Base-by-base conservation (phyloP, 2,329 filamentous ascomycete genomes). In the Ceratocystiopsis minuta region DNA sequence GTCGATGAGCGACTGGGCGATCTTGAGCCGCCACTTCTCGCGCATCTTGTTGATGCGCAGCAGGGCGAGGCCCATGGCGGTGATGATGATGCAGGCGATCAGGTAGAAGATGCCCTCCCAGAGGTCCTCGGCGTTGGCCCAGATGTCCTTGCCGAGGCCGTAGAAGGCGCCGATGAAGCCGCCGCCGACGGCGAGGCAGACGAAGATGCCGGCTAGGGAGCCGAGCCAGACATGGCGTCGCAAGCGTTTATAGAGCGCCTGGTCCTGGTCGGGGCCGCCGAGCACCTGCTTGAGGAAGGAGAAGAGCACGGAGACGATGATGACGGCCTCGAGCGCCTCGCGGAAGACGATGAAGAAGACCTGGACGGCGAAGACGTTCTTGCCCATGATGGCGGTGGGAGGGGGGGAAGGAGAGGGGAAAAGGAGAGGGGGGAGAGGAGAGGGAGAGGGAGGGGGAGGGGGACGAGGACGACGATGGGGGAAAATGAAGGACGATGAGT, bases 261-360 rank as follows among this genome's bases (percentile, higher is more conserved):
- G 60, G 61, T 86, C 77, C 45, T 68, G 60, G 43, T 75, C 66
- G 11, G 77, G 72, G 1, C 74, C 74, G 45, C 65, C 66, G 34
- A 92, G 69, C 3, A 79, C 82, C 57, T 90, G 81, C 58, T 88
- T 90, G 45, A 92, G 63, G 56, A 90, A 92, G 17, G 84, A 75
- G 35, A 93, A 70, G 32, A 93, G 66, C n/a, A 93, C 80, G 0
- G 85, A 88, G 48, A 92, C 75, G 51, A 93, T 82, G 54, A 93
- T 85, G 53, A 72, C 78, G 1, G 80, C 81, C 64, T 93, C 85
- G 38, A 93, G 65, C 36, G 76, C 75, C 62, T 93, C 86, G 54
- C 86, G 77, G 57, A 93, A 90, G 61, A 83, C 78, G 57, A 94
- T 82, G 64, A 94, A 87, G 64, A 93, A 93, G 43, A 93, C 74